Conservation (phyloP, 1,284 basidiomycete genomes). For the Fistulinella cinereoalba region DNA sequence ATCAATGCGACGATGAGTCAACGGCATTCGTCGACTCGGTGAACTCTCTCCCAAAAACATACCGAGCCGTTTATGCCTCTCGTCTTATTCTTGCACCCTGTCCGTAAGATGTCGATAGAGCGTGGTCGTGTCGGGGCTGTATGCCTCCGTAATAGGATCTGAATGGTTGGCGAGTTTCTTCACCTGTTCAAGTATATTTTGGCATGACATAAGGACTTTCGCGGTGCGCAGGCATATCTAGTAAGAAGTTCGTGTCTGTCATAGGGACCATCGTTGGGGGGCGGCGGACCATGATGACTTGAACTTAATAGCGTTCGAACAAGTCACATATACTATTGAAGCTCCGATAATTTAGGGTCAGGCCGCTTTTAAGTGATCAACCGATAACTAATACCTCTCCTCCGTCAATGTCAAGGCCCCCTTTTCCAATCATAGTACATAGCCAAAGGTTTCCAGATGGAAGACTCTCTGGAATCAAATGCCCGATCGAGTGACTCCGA, state of each 20-base stretch:
- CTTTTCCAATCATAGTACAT: no score
- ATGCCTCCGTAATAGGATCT: constrained; percentile 28
- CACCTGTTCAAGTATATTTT: constrained; percentile 42
- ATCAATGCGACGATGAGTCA: no score
- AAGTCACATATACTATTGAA: no score
- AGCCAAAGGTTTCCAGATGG: no score
- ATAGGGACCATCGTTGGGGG: constrained; percentile 71
- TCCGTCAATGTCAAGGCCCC: no score
- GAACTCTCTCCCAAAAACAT: constrained; percentile 36
- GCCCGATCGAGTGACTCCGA: no score
- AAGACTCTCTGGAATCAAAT: no score
- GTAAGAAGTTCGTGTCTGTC: constrained; percentile 69
- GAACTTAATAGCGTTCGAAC: no score
- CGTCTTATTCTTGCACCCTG: constrained; percentile 30
- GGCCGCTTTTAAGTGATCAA: no score
- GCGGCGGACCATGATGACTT: constrained; percentile 75
- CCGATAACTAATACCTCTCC: no score
- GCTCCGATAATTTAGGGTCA: no score
- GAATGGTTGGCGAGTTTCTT: constrained; percentile 44
- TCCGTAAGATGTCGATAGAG: constrained; percentile 40
- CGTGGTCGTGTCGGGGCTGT: constrained; percentile 38
- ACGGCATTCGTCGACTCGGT: no score
- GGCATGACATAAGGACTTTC: constrained; percentile 46
- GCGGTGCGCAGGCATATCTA: constrained; percentile 65
- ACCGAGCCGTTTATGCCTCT: constrained; percentile 41